Conservation (phyloP, 306 rosid genomes). For the Ormosia emarginata region DNA sequence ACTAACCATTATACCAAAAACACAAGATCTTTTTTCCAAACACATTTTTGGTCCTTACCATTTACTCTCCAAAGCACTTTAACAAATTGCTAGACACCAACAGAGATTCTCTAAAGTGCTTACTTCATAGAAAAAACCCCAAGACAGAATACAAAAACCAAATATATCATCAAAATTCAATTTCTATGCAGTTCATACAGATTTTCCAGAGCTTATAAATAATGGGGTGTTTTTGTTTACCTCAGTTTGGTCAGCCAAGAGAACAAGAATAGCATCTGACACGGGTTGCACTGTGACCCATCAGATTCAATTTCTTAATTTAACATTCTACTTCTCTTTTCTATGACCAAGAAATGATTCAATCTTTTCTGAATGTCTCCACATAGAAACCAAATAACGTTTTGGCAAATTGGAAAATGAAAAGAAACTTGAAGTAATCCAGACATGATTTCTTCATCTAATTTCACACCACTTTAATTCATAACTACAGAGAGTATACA, state of each 20-base stretch:
- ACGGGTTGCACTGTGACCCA: slow-evolving; percentile 73
- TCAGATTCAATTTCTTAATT: too few species aligned
- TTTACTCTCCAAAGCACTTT: neutral
- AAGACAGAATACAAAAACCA: neutral
- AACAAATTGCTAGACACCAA: neutral
- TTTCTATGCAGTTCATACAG: neutral
- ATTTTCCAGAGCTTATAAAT: neutral
- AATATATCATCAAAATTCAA: neutral
- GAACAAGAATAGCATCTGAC: slow-evolving; percentile 70
- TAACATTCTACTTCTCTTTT: too few species aligned
- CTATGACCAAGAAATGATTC: neutral
- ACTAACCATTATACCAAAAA: neutral
- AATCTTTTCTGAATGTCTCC: neutral
- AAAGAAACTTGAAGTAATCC: neutral
- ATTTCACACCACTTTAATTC: slow-evolving; percentile 4
- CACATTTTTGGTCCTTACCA: neutral
- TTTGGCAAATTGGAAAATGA: neutral
- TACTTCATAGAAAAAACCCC: neutral
- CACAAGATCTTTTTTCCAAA: neutral
- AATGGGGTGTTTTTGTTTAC: slow-evolving; percentile 25
- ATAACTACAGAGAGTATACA: neutral
- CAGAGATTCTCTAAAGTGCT: neutral
- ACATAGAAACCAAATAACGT: neutral
- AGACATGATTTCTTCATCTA: neutral
- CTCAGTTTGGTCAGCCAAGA: slow-evolving; percentile 89